Percentiles rank a stretch among this genome's conserved stretches.
phyloP scores from a whole-genome alignment of 2,329 filamentous ascomycete genomes.

The Calonectria pauciramosa region DNA sequence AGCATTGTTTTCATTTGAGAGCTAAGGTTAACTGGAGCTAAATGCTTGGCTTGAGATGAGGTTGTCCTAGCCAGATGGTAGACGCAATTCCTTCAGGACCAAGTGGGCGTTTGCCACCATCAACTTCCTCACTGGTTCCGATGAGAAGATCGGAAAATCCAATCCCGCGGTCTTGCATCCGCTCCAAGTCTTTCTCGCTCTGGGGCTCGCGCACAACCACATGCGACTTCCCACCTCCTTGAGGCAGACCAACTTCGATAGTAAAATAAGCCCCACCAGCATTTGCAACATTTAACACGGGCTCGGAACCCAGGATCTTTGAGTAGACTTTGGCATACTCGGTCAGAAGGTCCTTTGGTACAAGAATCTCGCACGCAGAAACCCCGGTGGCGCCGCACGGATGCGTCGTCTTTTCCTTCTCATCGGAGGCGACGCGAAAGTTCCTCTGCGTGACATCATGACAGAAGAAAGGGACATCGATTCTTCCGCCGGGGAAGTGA shows the following conservation, averaged over 20 bases:
- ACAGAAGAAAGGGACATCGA: background rate
- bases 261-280: background rate
- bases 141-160: slow-evolving; percentile 4
- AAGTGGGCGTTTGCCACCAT: background rate
- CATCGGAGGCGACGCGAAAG: background rate
- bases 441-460: background rate
- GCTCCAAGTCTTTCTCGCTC: background rate
- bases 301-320: background rate
- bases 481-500: background rate
- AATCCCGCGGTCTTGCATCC: background rate
- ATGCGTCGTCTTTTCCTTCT: slow-evolving; percentile 1
- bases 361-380: slow-evolving; percentile 8
- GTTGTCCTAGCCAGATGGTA: background rate
- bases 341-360: background rate
- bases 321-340: background rate
- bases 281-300: background rate
- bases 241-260: background rate
- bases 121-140: background rate
- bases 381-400: background rate
- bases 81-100: background rate
- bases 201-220: background rate
- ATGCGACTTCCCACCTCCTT: background rate
- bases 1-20: too few relatives aligned
- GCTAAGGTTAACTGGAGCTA: too few relatives aligned
- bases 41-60: background rate